A percentile compares a stretch with the other conserved stretches of the same genome.
Evolutionary conservation across 2,329 filamentous ascomycete genomes (phyloP).

Genomic region (Aspergillus sp.): DNA sequence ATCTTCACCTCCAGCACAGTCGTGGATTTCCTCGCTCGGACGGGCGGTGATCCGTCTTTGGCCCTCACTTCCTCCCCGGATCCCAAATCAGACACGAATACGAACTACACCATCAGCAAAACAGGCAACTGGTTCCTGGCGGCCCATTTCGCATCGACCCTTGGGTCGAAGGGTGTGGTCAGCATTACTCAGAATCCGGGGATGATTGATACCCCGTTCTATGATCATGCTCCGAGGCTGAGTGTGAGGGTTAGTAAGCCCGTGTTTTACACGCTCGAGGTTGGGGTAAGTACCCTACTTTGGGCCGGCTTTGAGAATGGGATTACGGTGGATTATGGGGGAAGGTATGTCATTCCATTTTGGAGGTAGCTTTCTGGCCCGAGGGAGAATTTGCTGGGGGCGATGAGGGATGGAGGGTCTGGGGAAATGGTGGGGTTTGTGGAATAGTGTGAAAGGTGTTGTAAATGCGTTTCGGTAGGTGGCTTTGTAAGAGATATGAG

Average conservation of each 20-base stretch:
- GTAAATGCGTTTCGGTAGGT: not conserved
- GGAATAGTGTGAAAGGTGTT: not conserved
- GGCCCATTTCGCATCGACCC: not conserved
- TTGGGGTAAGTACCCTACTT: not conserved
- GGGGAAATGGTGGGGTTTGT: not conserved
- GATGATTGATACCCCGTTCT: not conserved
- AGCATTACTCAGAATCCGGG: slow-evolving; percentile 5
- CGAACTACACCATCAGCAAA: slow-evolving; percentile 3
- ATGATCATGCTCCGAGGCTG: not conserved
- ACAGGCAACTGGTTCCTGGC: slow-evolving; percentile 1
- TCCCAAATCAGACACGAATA: not conserved
- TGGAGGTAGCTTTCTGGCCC: not conserved
- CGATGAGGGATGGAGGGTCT: not conserved
- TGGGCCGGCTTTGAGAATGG: not conserved
- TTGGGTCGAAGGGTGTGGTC: not conserved
- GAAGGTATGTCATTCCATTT: slow-evolving; percentile 1
- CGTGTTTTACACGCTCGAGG: not conserved
- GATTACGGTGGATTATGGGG: not conserved
- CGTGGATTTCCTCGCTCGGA: not conserved
- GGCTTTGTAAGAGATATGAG: not conserved
- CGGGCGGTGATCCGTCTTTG: not conserved
- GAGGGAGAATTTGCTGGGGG: not conserved
- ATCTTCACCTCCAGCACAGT: not conserved
- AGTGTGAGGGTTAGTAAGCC: not conserved
- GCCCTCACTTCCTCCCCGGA: not conserved